Evolutionary conservation across 441 rosid species (phyloP).

Genomic region (Geranium incanum): DNA sequence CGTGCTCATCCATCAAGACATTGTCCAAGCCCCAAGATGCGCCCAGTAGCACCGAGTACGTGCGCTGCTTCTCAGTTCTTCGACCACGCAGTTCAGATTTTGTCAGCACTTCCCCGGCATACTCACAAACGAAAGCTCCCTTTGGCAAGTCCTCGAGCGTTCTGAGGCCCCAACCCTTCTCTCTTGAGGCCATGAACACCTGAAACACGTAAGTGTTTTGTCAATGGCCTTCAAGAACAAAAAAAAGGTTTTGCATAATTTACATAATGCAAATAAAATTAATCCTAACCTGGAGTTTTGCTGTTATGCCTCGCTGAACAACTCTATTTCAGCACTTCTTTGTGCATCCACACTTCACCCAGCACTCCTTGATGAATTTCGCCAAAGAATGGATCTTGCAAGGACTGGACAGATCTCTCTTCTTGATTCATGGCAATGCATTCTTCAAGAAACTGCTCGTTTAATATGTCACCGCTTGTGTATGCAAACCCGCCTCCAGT

Average conservation of each 20-base stretch:
- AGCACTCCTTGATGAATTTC: constrained; percentile 71
- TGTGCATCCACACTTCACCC: constrained; percentile 81
- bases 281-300: constrained; percentile 59
- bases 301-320: constrained; percentile 72
- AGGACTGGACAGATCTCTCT: constrained; percentile 41
- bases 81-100: constrained; percentile 50
- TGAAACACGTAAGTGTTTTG: constrained; percentile 17
- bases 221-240: background rate
- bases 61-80: constrained; percentile 16
- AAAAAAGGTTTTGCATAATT: background rate
- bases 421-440: constrained; percentile 51
- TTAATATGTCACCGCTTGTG: constrained; percentile 47
- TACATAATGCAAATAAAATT: background rate
- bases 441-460: constrained; percentile 52
- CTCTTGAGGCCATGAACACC: constrained; percentile 73
- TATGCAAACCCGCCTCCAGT: constrained; percentile 44
- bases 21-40: constrained; percentile 57
- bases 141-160: constrained; percentile 73
- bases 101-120: constrained; percentile 77
- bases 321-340: constrained; percentile 78
- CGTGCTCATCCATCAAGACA: constrained; percentile 46
- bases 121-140: constrained; percentile 86
- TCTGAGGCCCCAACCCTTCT: constrained; percentile 91
- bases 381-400: constrained; percentile 82
- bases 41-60: constrained; percentile 55